Conservation (phyloP, 257 asterid species). For the Solanum neorickii region DNA sequence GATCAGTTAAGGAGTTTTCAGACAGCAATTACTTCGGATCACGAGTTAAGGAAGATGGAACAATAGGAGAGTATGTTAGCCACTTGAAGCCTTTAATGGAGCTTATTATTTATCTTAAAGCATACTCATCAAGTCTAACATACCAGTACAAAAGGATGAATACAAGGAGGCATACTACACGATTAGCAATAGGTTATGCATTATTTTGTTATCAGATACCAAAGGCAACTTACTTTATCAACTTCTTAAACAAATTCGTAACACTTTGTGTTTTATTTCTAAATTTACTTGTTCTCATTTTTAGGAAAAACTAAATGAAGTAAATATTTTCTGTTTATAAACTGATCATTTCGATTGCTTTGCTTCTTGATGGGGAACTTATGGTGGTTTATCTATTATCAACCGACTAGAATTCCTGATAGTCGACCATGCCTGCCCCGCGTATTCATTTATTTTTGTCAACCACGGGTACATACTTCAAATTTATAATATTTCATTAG, state of each 20-base stretch:
- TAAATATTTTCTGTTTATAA: background rate
- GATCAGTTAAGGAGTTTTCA: background rate
- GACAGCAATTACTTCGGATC: conserved; percentile 52
- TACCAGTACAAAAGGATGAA: conserved; percentile 47
- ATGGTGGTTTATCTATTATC: conserved; percentile 49
- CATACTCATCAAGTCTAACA: background rate
- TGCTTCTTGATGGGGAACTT: conserved; percentile 34
- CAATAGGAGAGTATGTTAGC: conserved; percentile 48
- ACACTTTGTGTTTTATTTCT: background rate
- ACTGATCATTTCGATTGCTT: background rate
- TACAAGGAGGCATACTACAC: conserved; percentile 50
- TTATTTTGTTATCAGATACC: conserved; percentile 21
- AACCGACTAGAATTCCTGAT: conserved; percentile 61
- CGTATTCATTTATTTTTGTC: conserved; percentile 47
- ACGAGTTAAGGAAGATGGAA: conserved; percentile 48
- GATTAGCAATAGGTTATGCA: conserved; percentile 61
- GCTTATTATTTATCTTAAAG: background rate
- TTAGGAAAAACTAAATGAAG: background rate
- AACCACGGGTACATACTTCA: background rate
- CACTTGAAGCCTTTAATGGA: background rate
- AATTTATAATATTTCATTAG: background rate
- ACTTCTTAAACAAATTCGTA: background rate
- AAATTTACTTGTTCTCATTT: background rate
- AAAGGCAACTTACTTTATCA: conserved; percentile 10
- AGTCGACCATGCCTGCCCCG: conserved; percentile 68